A percentile compares a stretch with the other conserved stretches of the same genome.
These are phyloP conservation scores for Cymodocea nodosa DNA, from an alignment of 116 monocot species.

Conservation along the genomic window DNA sequence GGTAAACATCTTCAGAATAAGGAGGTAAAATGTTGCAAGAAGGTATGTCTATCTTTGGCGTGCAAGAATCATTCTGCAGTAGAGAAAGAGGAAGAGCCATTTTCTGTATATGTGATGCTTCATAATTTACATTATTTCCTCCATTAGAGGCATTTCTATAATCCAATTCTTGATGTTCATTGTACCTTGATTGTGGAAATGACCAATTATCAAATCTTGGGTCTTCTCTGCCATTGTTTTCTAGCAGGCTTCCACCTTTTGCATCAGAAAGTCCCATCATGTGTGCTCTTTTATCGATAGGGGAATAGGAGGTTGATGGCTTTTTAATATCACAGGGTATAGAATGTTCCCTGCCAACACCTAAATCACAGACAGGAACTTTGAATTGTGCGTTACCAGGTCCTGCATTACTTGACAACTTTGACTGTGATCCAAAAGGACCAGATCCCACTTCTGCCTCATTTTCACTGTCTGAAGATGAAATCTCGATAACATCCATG, in stretches of 20 bases:
- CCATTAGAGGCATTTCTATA: not conserved
- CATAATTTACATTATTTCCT: not conserved
- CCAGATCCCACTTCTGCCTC: not conserved
- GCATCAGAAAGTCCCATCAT: not conserved
- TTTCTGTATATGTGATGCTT: not conserved
- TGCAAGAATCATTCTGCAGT: not conserved
- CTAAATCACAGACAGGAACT: no score
- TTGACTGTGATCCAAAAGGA: conserved; percentile 1
- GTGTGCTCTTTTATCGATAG: not conserved
- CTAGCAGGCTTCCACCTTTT: not conserved
- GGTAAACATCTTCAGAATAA: no score
- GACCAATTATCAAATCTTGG: not conserved
- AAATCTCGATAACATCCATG: conserved; percentile 9
- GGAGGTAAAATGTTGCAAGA: not conserved
- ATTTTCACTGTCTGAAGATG: conserved; percentile 9
- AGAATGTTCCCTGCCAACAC: not conserved
- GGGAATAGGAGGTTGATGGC: not conserved
- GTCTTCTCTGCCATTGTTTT: not conserved
- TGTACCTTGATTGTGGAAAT: not conserved
- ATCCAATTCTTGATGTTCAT: conserved; percentile 1
- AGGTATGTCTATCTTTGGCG: not conserved
- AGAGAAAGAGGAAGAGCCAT: not conserved
- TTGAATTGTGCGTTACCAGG: not conserved
- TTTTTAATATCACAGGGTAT: not conserved
- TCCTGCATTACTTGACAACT: not conserved